Evolutionary conservation across 192 early-diverging fungal genomes (phyloP).

Genomic region (Coemansia sp.): DNA sequence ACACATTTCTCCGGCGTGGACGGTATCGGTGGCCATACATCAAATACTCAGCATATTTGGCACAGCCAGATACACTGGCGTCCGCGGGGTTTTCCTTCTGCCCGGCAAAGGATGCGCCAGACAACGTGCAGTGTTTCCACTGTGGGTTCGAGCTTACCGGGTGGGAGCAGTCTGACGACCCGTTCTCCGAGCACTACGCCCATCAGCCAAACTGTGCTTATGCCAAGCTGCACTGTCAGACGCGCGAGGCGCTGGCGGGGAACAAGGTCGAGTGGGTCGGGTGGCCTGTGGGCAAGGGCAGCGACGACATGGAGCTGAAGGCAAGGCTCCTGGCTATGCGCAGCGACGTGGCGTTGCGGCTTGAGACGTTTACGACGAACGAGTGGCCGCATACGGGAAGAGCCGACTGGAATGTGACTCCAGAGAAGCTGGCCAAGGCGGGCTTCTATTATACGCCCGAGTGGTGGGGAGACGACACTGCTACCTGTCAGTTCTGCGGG

Average conservation of each 20-base stretch:
- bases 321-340: conserved; percentile 18
- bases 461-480: conserved; percentile 37
- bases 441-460: conserved; percentile 53
- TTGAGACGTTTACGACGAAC: conserved; percentile 21
- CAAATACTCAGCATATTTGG: conserved; percentile 40
- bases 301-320: conserved; percentile 6
- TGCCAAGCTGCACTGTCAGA: conserved; percentile 43
- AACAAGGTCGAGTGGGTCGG: conserved; percentile 35
- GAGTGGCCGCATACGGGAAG: conserved; percentile 46
- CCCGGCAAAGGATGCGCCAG: conserved; percentile 45
- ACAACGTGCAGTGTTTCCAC: conserved; percentile 53
- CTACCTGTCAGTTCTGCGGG: conserved; percentile 48
- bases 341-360: conserved; percentile 18
- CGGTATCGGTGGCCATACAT: conserved; percentile 45
- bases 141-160: conserved; percentile 52
- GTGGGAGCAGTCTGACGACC: conserved; percentile 51
- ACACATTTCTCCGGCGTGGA: conserved; percentile 48
- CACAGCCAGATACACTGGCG: conserved; percentile 48
- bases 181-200: conserved; percentile 48
- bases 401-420: conserved; percentile 42
- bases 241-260: conserved; percentile 19
- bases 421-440: conserved; percentile 43
- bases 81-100: conserved; percentile 52
- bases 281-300: conserved; percentile 18
- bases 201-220: conserved; percentile 45